A percentile compares a stretch with the other conserved stretches of the same genome.
Conservation (phyloP, 768 basidiomycete genomes). For the Leucogyrophana mollusca region DNA sequence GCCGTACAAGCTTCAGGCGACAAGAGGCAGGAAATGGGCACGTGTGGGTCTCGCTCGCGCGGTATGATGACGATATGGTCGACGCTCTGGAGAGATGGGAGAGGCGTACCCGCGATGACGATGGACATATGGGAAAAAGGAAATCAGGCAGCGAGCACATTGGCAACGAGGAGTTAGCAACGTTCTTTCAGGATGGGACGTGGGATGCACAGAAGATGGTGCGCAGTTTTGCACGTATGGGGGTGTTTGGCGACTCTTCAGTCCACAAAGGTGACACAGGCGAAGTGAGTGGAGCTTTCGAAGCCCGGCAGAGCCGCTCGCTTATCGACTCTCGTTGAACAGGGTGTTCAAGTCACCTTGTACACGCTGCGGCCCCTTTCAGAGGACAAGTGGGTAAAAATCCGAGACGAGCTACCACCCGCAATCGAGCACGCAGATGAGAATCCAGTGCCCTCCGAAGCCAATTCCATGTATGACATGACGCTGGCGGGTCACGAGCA, state of each 20-base stretch:
- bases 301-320: no score
- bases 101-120: slow-evolving; percentile 42
- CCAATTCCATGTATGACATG: slow-evolving; percentile 43
- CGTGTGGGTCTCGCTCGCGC: slow-evolving; percentile 74
- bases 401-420: slow-evolving; percentile 33
- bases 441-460: slow-evolving; percentile 36
- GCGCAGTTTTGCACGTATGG: slow-evolving; percentile 66
- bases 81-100: slow-evolving; percentile 65
- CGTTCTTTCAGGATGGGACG: slow-evolving; percentile 48
- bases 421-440: slow-evolving; percentile 12
- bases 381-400: slow-evolving; percentile 40
- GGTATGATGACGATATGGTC: slow-evolving; percentile 75
- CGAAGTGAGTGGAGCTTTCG: slow-evolving; percentile 26
- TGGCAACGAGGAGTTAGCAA: slow-evolving; percentile 36
- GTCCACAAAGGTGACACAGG: slow-evolving; percentile 32
- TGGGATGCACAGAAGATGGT: slow-evolving; percentile 86
- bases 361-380: slow-evolving; percentile 48
- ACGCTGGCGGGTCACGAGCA: slow-evolving; percentile 24
- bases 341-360: slow-evolving; percentile 43
- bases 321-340: slow-evolving; percentile 3
- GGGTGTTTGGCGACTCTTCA: slow-evolving; percentile 30
- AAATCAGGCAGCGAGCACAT: slow-evolving; percentile 33
- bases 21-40: slow-evolving; percentile 33
- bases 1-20: slow-evolving; percentile 40
- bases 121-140: slow-evolving; percentile 35